Evolutionary conservation across 2,329 filamentous ascomycete species (phyloP).

Genomic region (Beauveria scarabaeidicola): DNA sequence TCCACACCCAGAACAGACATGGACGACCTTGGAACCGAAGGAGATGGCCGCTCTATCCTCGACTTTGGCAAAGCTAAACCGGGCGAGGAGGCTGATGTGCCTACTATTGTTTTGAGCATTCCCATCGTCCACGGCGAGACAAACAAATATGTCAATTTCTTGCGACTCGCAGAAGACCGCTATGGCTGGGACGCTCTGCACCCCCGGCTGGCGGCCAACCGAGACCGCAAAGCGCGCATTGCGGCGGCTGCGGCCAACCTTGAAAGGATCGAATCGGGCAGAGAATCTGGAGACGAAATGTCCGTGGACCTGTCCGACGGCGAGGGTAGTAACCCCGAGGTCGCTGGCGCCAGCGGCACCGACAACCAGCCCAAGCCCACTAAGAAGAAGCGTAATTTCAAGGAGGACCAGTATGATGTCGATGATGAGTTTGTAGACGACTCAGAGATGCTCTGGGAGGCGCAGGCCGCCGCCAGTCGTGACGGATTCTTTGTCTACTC

Average conservation of each 20-base stretch:
- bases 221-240: slow-evolving; percentile 78
- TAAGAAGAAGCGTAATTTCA: slow-evolving; percentile 75
- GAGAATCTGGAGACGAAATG: slow-evolving; percentile 73
- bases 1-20: slow-evolving; percentile 42
- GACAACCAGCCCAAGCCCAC: slow-evolving; percentile 58
- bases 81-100: slow-evolving; percentile 52
- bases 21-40: slow-evolving; percentile 36
- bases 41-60: slow-evolving; percentile 47
- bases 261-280: slow-evolving; percentile 62
- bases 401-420: slow-evolving; percentile 76
- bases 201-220: slow-evolving; percentile 79
- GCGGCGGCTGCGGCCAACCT: slow-evolving; percentile 80
- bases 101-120: slow-evolving; percentile 77
- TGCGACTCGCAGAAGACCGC: slow-evolving; percentile 82
- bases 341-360: slow-evolving; percentile 53
- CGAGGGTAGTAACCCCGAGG: slow-evolving; percentile 83
- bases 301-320: slow-evolving; percentile 66
- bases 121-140: slow-evolving; percentile 64
- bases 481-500: slow-evolving; percentile 99
- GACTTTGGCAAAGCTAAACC: slow-evolving; percentile 53
- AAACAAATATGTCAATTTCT: slow-evolving; percentile 93
- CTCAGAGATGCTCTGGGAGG: slow-evolving; percentile 90
- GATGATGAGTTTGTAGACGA: slow-evolving; percentile 86
- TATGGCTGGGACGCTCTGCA: slow-evolving; percentile 94
- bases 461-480: slow-evolving; percentile 85